Evolutionary conservation across 306 rosid genomes (phyloP).

Genomic region (Abrus pulchellus): DNA sequence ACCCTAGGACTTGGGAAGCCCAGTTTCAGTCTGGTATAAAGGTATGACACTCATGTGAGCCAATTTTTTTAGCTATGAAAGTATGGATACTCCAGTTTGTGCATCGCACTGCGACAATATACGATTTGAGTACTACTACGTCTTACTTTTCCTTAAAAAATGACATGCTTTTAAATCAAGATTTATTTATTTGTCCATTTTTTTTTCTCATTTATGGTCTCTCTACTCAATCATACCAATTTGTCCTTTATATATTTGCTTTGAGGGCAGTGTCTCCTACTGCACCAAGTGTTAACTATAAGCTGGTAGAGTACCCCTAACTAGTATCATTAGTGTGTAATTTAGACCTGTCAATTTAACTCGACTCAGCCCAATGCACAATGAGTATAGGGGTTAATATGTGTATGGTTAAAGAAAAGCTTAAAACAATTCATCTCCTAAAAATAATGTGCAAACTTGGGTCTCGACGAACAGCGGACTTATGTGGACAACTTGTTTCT

Average conservation of each 20-base stretch:
- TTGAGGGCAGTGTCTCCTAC: neutral
- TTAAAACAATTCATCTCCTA: too few relatives aligned
- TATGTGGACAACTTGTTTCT: too few relatives aligned
- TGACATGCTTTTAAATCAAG: neutral
- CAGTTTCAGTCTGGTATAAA: conserved; percentile 97
- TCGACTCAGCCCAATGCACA: too few relatives aligned
- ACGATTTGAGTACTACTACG: too few relatives aligned
- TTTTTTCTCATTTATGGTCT: neutral
- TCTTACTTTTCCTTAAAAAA: neutral
- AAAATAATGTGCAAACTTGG: too few relatives aligned
- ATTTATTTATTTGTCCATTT: neutral
- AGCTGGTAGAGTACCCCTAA: neutral
- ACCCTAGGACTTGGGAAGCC: conserved; percentile 98
- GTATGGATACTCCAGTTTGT: too few relatives aligned
- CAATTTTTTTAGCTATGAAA: neutral
- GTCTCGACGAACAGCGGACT: too few relatives aligned
- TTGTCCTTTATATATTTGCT: neutral
- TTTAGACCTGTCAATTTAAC: neutral
- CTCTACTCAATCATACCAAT: neutral
- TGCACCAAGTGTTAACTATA: too few relatives aligned
- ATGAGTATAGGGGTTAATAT: too few relatives aligned
- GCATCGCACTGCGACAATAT: too few relatives aligned
- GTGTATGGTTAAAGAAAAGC: too few relatives aligned
- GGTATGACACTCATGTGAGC: conserved; percentile 49
- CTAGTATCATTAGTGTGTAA: neutral